phyloP scores from a whole-genome alignment of 1,284 basidiomycete genomes.

The Cutaneotrichosporon sp. region DNA sequence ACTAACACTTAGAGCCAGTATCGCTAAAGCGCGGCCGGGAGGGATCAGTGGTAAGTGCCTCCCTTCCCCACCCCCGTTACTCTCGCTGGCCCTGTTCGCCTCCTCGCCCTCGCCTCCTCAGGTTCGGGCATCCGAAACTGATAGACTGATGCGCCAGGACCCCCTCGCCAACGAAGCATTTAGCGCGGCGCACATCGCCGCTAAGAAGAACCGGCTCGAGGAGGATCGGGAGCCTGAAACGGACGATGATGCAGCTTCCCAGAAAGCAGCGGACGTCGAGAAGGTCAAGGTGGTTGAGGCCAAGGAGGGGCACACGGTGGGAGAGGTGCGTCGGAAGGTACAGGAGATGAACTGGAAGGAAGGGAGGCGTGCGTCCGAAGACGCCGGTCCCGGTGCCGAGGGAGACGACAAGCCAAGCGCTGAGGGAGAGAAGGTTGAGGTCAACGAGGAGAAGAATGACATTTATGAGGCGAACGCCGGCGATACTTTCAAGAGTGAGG shows the following conservation, averaged over 20 bases:
- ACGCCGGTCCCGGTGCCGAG: slow-evolving; percentile 6
- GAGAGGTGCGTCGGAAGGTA: slow-evolving; percentile 44
- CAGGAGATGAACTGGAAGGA: slow-evolving; percentile 42
- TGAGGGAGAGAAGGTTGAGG: too few species aligned
- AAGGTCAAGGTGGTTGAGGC: too few species aligned
- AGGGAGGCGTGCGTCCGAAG: slow-evolving; percentile 9
- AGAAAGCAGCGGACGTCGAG: background rate
- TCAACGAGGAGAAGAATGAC: too few species aligned
- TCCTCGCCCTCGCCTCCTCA: too few species aligned
- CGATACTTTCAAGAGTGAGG: slow-evolving; percentile 1
- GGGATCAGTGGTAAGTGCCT: slow-evolving; percentile 38
- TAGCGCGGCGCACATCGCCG: slow-evolving; percentile 19
- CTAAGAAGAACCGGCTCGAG: slow-evolving; percentile 46
- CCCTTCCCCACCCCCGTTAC: too few species aligned
- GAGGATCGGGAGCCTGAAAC: slow-evolving; percentile 6
- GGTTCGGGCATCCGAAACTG: too few species aligned
- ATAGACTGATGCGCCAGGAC: slow-evolving; percentile 19
- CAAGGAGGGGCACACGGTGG: slow-evolving; percentile 29
- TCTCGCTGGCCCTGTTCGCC: too few species aligned
- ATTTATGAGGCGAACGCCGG: slow-evolving; percentile 4
- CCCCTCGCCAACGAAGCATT: slow-evolving; percentile 17
- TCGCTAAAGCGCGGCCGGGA: slow-evolving; percentile 44
- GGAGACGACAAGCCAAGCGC: background rate
- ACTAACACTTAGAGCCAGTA: slow-evolving; percentile 17
- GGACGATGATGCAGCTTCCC: slow-evolving; percentile 4